phyloP scores from a whole-genome alignment of 805 yeast genomes.

The Hanseniaspora lachancei region DNA sequence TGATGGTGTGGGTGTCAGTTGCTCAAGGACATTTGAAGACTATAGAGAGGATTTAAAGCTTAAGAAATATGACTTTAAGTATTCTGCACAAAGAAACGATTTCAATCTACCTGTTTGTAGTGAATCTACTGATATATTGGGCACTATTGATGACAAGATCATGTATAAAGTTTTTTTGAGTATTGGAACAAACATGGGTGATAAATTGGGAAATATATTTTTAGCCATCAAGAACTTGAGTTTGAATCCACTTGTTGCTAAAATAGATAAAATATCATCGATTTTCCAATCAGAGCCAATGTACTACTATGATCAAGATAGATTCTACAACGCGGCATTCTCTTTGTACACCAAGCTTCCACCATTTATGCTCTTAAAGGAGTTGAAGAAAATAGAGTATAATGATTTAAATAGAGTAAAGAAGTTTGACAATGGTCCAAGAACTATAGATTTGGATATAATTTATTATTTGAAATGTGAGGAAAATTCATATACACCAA shows the following conservation, averaged over 20 bases:
- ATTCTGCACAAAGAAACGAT: neutral
- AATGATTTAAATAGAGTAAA: constrained; percentile 57
- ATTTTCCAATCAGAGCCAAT: constrained; percentile 83
- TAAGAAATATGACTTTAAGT: neutral
- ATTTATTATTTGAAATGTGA: constrained; percentile 39
- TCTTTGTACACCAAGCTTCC: constrained; percentile 45
- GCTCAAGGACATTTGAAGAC: constrained; percentile 36
- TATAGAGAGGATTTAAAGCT: constrained; percentile 20
- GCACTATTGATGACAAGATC: neutral
- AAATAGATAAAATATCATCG: constrained; percentile 53
- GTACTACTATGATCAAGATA: constrained; percentile 71
- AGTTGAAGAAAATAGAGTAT: constrained; percentile 68
- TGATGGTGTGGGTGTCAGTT: constrained; percentile 72
- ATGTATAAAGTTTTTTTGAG: constrained; percentile 50
- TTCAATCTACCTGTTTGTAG: constrained; percentile 29
- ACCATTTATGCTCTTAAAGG: constrained; percentile 51
- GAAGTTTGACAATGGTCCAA: constrained; percentile 77
- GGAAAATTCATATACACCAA: constrained; percentile 1
- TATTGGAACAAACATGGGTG: constrained; percentile 80
- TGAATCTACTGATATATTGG: neutral
- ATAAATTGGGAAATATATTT: constrained; percentile 48
- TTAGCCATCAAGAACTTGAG: constrained; percentile 36
- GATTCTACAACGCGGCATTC: constrained; percentile 73
- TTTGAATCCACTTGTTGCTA: constrained; percentile 28
- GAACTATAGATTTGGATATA: constrained; percentile 82